phyloP scores from a whole-genome alignment of 805 yeast species.

The Blastobotrys chiropterorum region DNA sequence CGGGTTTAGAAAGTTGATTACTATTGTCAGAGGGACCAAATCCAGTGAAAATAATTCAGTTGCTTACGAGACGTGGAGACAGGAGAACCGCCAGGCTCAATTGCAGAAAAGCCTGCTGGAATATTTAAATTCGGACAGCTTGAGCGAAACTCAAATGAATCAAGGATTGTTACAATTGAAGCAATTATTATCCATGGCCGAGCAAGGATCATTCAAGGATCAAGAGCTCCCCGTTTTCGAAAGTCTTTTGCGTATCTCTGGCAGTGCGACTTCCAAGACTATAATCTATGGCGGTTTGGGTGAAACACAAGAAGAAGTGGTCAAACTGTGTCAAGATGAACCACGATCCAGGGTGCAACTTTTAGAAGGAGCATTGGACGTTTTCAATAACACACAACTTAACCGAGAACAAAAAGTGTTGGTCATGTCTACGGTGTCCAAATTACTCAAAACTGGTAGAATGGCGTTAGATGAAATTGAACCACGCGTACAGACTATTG shows the following conservation, averaged over 20 bases:
- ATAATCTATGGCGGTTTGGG: constrained; percentile 18
- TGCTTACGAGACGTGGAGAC: constrained; percentile 15
- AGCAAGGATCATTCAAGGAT: constrained; percentile 11
- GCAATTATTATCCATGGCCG: constrained; percentile 16
- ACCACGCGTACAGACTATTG: constrained; percentile 5
- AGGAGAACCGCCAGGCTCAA: constrained; percentile 11
- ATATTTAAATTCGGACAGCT: constrained; percentile 9
- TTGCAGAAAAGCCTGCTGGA: constrained; percentile 12
- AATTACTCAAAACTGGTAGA: constrained; percentile 2
- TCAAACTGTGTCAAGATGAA: constrained; percentile 6
- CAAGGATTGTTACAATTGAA: constrained; percentile 19
- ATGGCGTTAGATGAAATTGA: constrained; percentile 1
- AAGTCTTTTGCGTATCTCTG: constrained; percentile 12
- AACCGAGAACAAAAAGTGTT: constrained; percentile 8
- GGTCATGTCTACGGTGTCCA: constrained; percentile 10
- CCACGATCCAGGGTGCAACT: constrained; percentile 1
- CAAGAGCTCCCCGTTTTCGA: constrained; percentile 14
- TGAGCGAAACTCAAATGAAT: constrained; percentile 15
- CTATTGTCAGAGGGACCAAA: constrained; percentile 15
- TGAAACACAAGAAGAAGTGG: constrained; percentile 19
- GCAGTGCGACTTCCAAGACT: constrained; percentile 8
- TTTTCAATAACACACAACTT: not conserved
- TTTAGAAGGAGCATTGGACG: constrained; percentile 6
- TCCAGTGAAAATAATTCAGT: constrained; percentile 1
- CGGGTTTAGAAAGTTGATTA: constrained; percentile 20